Conservation (phyloP, 1,284 basidiomycete species). For the Pseudozyma hubeiensis region DNA sequence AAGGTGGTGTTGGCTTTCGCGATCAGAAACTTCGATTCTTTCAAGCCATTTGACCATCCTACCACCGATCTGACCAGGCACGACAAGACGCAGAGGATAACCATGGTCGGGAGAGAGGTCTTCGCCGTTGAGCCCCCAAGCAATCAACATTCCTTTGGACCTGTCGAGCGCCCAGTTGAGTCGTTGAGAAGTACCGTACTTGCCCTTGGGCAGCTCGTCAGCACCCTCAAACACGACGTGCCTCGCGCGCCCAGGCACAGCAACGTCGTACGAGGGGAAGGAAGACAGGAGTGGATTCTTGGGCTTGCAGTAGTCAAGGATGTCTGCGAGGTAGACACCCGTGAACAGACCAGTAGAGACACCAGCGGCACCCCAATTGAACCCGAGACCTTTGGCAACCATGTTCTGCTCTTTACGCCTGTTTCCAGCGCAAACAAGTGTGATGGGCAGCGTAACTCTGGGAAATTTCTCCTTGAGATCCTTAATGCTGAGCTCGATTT, state of each 20-base stretch:
- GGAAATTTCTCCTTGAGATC: conserved; percentile 72
- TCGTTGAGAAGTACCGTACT: conserved; percentile 76
- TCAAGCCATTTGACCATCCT: conserved; percentile 74
- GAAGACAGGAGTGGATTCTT: conserved; percentile 55
- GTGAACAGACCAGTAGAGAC: conserved; percentile 77
- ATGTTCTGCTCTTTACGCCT: conserved; percentile 79
- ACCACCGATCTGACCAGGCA: conserved; percentile 78
- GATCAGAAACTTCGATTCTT: conserved; percentile 74
- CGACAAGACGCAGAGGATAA: conserved; percentile 75
- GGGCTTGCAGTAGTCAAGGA: conserved; percentile 74
- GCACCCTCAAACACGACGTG: conserved; percentile 77
- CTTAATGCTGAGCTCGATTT: conserved; percentile 57
- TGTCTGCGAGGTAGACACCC: conserved; percentile 76
- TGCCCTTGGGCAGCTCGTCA: conserved; percentile 76
- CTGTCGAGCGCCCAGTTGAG: conserved; percentile 73
- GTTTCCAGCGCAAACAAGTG: conserved; percentile 78
- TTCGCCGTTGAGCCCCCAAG: conserved; percentile 75
- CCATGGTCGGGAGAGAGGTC: conserved; percentile 76
- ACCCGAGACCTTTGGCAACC: conserved; percentile 73
- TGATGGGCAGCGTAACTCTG: conserved; percentile 76
- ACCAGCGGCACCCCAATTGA: conserved; percentile 73
- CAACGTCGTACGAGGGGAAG: conserved; percentile 60
- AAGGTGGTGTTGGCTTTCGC: conserved; percentile 73
- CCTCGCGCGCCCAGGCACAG: conserved; percentile 69
- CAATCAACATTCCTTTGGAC: conserved; percentile 75